Base-by-base conservation (phyloP, 768 basidiomycete species). In the Boletus fagicola region DNA sequence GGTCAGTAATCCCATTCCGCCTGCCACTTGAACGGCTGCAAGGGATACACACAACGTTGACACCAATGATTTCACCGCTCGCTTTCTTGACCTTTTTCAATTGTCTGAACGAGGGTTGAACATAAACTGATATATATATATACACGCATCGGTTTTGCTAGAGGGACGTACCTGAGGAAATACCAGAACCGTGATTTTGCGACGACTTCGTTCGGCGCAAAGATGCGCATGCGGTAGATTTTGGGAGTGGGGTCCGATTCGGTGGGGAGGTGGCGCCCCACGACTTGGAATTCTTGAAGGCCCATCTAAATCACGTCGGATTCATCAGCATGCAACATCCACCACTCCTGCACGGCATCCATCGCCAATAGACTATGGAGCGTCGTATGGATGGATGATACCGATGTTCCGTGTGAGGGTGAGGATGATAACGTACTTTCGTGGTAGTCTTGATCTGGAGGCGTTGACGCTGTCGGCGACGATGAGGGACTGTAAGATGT, bases 131-230 rank as follows among this genome's bases (percentile, higher is more conserved):
- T 1, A 31, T 12, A 5, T 26, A 26, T n/a, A 31, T 9, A 31
- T 10, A 31, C 30, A 11, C 30, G 30, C 30, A 31, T 4, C n/a
- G 24, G 13, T 16, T 20, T n/a, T n/a, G n/a, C 12, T 12, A 10
- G 16, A 33, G 13, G 16, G 43, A 66, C 85, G 66, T 62, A 90
- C 90, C 89, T 87, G 59, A 99, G 81, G 86, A 96, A 99, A 80
- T 98, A 98, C 96, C 97, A 98, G 89, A 97, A 99, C 58, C 96
- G 88, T 50, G 93, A 96, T 82, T 99, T 98, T 68, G 97, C 96
- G 69, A 99, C 94, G 64, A 98, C 94, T 62, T 97, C 93, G 75
- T 98, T 98, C 64, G 94, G 93, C 63, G 97, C 94, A 73, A 98
- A 99, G 72, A 98, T 97, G 76, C 96, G 90, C 96, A 98, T 98